Evolutionary conservation across 208 protist species (phyloP).

Genomic region (Wallacemonas sp.): DNA sequence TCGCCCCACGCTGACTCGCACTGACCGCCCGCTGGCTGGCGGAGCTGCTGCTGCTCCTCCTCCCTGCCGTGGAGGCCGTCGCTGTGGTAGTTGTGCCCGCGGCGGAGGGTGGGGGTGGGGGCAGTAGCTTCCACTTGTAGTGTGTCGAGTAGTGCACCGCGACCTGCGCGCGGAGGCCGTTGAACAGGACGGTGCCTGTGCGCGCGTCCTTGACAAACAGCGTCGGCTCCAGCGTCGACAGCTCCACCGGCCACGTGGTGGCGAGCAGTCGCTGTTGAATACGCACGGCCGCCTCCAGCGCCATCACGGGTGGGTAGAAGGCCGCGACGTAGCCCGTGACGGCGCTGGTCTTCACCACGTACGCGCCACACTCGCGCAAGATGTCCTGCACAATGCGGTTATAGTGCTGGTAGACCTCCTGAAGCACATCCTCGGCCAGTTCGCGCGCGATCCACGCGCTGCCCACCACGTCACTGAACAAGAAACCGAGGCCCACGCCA

Average conservation of each 20-base stretch:
- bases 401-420: slow-evolving; percentile 58
- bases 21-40: too few species aligned
- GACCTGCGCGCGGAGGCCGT: slow-evolving; percentile 64
- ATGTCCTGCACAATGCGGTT: slow-evolving; percentile 69
- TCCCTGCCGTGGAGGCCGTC: too few species aligned
- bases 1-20: too few species aligned
- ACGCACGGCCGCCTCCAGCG: slow-evolving; percentile 63
- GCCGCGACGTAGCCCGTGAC: slow-evolving; percentile 60
- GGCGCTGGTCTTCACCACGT: slow-evolving; percentile 67
- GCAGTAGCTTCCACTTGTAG: slow-evolving; percentile 31
- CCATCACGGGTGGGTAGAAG: slow-evolving; percentile 40
- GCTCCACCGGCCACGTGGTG: slow-evolving; percentile 53
- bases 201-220: slow-evolving; percentile 64
- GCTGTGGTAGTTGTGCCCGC: not conserved
- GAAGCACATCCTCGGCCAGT: slow-evolving; percentile 31
- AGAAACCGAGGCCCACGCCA: slow-evolving; percentile 40
- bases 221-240: slow-evolving; percentile 55
- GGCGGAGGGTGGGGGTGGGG: not conserved
- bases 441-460: slow-evolving; percentile 24
- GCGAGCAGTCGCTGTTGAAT: slow-evolving; percentile 61
- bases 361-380: slow-evolving; percentile 44
- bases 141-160: slow-evolving; percentile 52
- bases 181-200: slow-evolving; percentile 59
- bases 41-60: too few species aligned
- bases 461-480: slow-evolving; percentile 57